Evolutionary conservation across 2,329 filamentous ascomycete genomes (phyloP).

Genomic region (Scolecobasidium constrictum): DNA sequence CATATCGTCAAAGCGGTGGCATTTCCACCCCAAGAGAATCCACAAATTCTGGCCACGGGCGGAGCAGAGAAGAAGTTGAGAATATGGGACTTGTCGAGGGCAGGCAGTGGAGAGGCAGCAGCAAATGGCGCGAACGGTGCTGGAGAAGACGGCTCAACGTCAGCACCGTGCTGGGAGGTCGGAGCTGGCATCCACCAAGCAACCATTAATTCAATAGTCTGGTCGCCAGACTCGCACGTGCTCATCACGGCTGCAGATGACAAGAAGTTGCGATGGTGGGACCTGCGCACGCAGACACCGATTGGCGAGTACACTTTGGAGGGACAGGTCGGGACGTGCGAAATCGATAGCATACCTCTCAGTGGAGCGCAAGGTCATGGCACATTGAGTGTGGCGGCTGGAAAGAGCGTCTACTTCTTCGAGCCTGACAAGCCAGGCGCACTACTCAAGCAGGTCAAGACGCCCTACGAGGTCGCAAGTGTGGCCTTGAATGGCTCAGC

Average conservation of each 20-base stretch:
- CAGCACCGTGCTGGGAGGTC: conserved; percentile 70
- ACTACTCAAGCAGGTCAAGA: conserved; percentile 66
- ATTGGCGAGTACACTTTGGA: conserved; percentile 71
- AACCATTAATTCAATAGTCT: conserved; percentile 93
- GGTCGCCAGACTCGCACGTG: conserved; percentile 79
- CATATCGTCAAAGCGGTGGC: conserved; percentile 93
- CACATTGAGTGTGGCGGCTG: conserved; percentile 82
- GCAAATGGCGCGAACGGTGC: conserved; percentile 10
- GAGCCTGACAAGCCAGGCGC: conserved; percentile 58
- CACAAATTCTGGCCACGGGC: conserved; percentile 78
- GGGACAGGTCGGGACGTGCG: conserved; percentile 81
- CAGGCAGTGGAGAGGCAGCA: conserved; percentile 15
- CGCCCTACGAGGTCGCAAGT: conserved; percentile 79
- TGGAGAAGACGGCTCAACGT: conserved; percentile 24
- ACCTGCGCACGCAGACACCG: conserved; percentile 64
- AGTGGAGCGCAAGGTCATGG: conserved; percentile 31
- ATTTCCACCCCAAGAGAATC: conserved; percentile 58
- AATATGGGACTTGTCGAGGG: conserved; percentile 73
- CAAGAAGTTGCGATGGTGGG: conserved; percentile 90
- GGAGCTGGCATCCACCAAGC: conserved; percentile 72
- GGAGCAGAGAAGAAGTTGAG: conserved; percentile 95
- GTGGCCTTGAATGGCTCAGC: conserved; percentile 77
- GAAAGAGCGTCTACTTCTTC: conserved; percentile 90
- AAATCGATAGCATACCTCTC: conserved; percentile 44
- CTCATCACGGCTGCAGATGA: conserved; percentile 85